Percentiles rank a stretch among this genome's conserved stretches.
These are phyloP conservation scores for Cyclotella cryptica DNA, from an alignment of 108 stramenopile genomes.

Conservation along the genomic window DNA sequence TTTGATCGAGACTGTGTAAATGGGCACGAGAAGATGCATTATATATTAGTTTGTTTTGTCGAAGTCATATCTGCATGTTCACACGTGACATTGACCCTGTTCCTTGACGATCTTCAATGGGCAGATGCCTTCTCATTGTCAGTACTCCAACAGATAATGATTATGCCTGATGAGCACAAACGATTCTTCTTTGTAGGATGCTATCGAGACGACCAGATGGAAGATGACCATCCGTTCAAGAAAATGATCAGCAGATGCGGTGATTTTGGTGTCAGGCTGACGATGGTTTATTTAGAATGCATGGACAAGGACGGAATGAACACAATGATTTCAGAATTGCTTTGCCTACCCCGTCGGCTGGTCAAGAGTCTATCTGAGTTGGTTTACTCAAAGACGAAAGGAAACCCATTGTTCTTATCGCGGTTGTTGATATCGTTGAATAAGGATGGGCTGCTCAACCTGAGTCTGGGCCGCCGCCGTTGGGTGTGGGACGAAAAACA, in stretches of 20 bases:
- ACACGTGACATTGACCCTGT: slow-evolving; percentile 13
- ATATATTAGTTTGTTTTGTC: slow-evolving; percentile 15
- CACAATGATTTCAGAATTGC: slow-evolving; percentile 26
- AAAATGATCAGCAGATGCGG: not conserved
- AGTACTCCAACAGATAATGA: slow-evolving; percentile 19
- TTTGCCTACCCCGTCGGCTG: slow-evolving; percentile 24
- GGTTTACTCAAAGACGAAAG: slow-evolving; percentile 30
- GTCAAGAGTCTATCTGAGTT: slow-evolving; percentile 12
- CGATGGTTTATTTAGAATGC: slow-evolving; percentile 6
- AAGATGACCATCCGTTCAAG: slow-evolving; percentile 2
- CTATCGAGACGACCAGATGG: slow-evolving; percentile 16
- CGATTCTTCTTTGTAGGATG: slow-evolving; percentile 10
- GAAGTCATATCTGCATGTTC: slow-evolving; percentile 12
- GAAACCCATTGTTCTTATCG: slow-evolving; percentile 25
- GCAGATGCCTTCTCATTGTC: slow-evolving; percentile 3
- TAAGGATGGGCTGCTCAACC: slow-evolving; percentile 10
- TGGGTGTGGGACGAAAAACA: too few relatives aligned
- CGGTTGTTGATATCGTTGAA: slow-evolving; percentile 18
- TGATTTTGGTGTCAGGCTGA: not conserved
- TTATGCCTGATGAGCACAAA: not conserved
- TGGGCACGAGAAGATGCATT: slow-evolving; percentile 18
- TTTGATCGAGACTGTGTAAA: slow-evolving; percentile 3
- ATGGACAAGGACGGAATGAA: slow-evolving; percentile 24
- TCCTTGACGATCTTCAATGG: slow-evolving; percentile 37
- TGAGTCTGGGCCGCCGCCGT: not conserved